Base-by-base conservation (phyloP, 768 basidiomycete genomes). In the Leccinum rimulosum region DNA sequence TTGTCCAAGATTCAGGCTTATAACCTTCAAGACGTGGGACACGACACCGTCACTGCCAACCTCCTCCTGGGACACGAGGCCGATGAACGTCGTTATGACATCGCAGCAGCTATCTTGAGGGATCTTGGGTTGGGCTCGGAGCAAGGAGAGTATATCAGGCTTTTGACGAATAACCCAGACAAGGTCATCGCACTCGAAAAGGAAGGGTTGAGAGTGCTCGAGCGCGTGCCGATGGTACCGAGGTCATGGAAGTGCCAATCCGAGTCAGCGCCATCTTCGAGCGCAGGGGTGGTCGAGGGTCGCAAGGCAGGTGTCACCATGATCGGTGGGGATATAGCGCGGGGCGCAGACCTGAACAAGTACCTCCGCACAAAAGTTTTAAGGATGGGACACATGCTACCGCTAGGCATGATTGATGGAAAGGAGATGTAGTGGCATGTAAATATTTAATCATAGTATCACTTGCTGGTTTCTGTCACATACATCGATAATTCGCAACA, bases 21-120 rank as follows among this genome's bases (percentile, higher is more conserved):
- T 77, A 99, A 99, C 70, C 80, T 98, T n/a, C 97, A 98, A 73
- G 97, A 99, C 72, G 77, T 99, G 53, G 97, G 97, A 0, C 93
- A 98, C 70, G 97, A 98, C 76, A 99, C 97, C n/a, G 97, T 99
- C 65, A 88, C 91, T 5, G 97, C 97, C 28, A 99, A 99, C 73
- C 77, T 98, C 40, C 84, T 97, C 82, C 86, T 99, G 31, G 97
- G 97, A 2, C 92, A 97, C 73, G 81, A 86, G 59, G 95, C 97
- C 6, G 97, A 99, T 71, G 91, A 96, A 73, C 84, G 97, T 35
- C 88, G 87, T 22, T 99, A 98, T 74, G 93, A 90, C 64, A 80
- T 98, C 59, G 97, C 97, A 1, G 88, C 80, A 8, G 94, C 90
- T 30, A 98, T 98, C 63, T 73, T 98, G 61, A 83, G 85, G 5